A percentile compares a stretch with the other conserved stretches of the same genome.
Evolutionary conservation across 805 yeast genomes (phyloP).

Genomic region (Jamesozyma rosinii): DNA sequence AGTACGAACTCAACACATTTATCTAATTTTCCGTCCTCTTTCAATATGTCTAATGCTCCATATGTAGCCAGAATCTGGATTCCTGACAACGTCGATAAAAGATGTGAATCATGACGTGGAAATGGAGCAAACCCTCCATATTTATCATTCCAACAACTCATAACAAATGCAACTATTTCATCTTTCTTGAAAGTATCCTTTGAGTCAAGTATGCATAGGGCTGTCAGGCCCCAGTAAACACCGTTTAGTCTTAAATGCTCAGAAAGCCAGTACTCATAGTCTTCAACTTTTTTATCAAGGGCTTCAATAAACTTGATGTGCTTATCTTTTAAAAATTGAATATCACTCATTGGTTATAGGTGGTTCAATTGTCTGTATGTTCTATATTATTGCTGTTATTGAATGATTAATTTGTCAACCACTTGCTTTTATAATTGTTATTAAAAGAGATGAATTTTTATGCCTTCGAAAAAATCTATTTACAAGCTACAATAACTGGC

Average conservation of each 20-base stretch:
- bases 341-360: not conserved
- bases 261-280: slow-evolving; percentile 74
- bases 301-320: slow-evolving; percentile 51
- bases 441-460: too few species aligned
- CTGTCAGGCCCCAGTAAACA: slow-evolving; percentile 88
- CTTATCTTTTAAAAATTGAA: slow-evolving; percentile 32
- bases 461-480: too few species aligned
- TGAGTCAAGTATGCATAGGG: slow-evolving; percentile 52
- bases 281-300: slow-evolving; percentile 45
- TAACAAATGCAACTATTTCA: slow-evolving; percentile 60
- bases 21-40: slow-evolving; percentile 21
- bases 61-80: slow-evolving; percentile 68
- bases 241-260: slow-evolving; percentile 90
- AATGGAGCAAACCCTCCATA: slow-evolving; percentile 85
- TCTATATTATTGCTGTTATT: too few species aligned
- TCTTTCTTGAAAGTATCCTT: slow-evolving; percentile 47
- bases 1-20: slow-evolving; percentile 33
- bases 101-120: slow-evolving; percentile 82
- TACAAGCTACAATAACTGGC: too few species aligned
- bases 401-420: too few species aligned
- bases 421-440: too few species aligned
- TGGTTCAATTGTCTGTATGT: too few species aligned
- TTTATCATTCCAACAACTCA: slow-evolving; percentile 49
- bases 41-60: slow-evolving; percentile 43
- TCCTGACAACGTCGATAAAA: slow-evolving; percentile 77